Conservation (phyloP, 1,139 yeast genomes). For the Pichia sp. region DNA sequence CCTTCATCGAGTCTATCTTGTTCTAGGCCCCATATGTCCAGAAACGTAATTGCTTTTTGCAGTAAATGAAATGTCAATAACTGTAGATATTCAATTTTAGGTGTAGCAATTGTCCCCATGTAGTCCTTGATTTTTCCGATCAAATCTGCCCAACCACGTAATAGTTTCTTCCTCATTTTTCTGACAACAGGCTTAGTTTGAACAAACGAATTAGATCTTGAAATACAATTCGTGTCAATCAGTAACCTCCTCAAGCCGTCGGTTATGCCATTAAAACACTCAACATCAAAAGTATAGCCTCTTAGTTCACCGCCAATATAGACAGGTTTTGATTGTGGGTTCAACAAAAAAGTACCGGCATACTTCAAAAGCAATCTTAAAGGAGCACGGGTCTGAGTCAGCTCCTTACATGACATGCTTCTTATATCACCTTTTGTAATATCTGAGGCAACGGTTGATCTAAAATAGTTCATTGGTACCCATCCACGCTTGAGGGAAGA, state of each 20-base stretch:
- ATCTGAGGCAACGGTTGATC: slow-evolving; percentile 49
- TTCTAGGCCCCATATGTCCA: slow-evolving; percentile 72
- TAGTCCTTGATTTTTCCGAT: slow-evolving; percentile 84
- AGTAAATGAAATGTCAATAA: slow-evolving; percentile 71
- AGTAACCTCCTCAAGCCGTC: slow-evolving; percentile 79
- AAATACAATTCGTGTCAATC: slow-evolving; percentile 77
- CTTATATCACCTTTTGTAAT: slow-evolving; percentile 30
- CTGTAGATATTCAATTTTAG: slow-evolving; percentile 67
- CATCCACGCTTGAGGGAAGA: slow-evolving; percentile 80
- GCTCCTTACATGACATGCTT: slow-evolving; percentile 15
- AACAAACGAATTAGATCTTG: slow-evolving; percentile 77
- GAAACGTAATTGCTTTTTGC: slow-evolving; percentile 65
- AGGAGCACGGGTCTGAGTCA: slow-evolving; percentile 42
- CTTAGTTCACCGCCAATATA: slow-evolving; percentile 39
- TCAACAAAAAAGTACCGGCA: slow-evolving; percentile 68
- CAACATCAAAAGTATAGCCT: slow-evolving; percentile 40
- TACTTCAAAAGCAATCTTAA: slow-evolving; percentile 63
- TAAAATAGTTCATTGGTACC: slow-evolving; percentile 93
- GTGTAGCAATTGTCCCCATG: slow-evolving; percentile 62
- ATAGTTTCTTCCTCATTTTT: slow-evolving; percentile 68
- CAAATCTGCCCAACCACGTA: slow-evolving; percentile 87
- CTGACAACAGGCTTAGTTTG: slow-evolving; percentile 65
- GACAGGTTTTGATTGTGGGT: slow-evolving; percentile 52
- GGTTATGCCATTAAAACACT: slow-evolving; percentile 54
- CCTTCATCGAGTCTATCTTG: slow-evolving; percentile 23